Evolutionary conservation across 1,284 basidiomycete species (phyloP).

Genomic region (Moesziomyces globuligerus): DNA sequence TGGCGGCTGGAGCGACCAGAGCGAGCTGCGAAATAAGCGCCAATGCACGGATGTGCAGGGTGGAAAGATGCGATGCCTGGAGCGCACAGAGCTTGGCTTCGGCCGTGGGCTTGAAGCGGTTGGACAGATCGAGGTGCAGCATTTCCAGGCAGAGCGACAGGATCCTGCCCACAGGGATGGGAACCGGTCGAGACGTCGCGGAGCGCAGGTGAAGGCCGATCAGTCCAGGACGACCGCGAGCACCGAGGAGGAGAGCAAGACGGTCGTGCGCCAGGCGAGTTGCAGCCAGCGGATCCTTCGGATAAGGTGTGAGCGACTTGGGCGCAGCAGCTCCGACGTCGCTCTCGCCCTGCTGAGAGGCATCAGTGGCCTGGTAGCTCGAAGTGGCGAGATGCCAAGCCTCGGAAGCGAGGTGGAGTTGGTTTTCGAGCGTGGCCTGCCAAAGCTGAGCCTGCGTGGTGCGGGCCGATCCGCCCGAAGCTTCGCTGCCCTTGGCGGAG

Average conservation of each 20-base stretch:
- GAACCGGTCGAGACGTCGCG: constrained; percentile 75
- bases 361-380: constrained; percentile 19
- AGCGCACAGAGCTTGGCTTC: constrained; percentile 38
- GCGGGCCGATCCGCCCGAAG: constrained; percentile 25
- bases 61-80: constrained; percentile 22
- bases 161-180: constrained; percentile 75
- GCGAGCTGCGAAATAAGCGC: constrained; percentile 38
- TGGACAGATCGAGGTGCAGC: constrained; percentile 70
- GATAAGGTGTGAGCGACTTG: constrained; percentile 21
- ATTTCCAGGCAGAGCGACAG: constrained; percentile 67
- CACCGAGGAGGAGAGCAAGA: constrained; percentile 38
- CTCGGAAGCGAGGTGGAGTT: constrained; percentile 27
- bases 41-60: constrained; percentile 32
- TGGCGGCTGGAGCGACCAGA: constrained; percentile 20
- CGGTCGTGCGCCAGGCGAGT: constrained; percentile 32
- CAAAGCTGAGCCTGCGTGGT: constrained; percentile 56
- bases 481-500: constrained; percentile 38
- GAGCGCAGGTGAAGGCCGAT: constrained; percentile 55
- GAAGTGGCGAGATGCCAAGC: constrained; percentile 36
- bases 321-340: constrained; percentile 1
- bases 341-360: background rate
- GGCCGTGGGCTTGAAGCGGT: constrained; percentile 33
- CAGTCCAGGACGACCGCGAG: constrained; percentile 22
- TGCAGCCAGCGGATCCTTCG: constrained; percentile 28
- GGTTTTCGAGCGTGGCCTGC: constrained; percentile 34